phyloP scores from a whole-genome alignment of 139 green algal genomes.

The Auxenochlorella pyrenoidosa region DNA sequence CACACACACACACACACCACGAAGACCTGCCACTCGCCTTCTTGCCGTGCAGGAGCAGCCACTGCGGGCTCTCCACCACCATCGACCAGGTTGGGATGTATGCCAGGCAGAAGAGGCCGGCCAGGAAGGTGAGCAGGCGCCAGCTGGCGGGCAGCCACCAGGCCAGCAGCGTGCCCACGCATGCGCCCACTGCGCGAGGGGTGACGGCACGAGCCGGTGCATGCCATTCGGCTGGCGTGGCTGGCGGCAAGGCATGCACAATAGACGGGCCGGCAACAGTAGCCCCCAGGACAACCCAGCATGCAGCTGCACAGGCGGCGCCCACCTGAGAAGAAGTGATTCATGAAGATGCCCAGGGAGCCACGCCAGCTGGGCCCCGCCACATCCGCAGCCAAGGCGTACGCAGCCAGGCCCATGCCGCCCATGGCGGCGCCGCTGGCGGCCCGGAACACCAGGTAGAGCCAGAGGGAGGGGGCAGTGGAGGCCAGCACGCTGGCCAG shows the following conservation, averaged over 20 bases:
- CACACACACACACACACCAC: too few species aligned
- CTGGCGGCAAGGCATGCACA: too few species aligned
- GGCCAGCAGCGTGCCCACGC: conserved; percentile 53
- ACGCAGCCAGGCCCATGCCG: conserved; percentile 57
- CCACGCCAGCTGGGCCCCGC: conserved; percentile 63
- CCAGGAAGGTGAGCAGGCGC: conserved; percentile 53
- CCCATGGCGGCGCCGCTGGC: conserved; percentile 60
- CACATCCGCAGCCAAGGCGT: conserved; percentile 62
- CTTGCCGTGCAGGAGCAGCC: conserved; percentile 67
- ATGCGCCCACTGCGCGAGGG: conserved; percentile 41
- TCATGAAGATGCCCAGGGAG: conserved; percentile 42
- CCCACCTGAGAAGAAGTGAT: conserved; percentile 34
- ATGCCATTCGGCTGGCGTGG: not conserved
- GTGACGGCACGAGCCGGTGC: not conserved
- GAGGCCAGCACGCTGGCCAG: conserved; percentile 17
- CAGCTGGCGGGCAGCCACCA: conserved; percentile 56
- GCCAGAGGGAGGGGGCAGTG: conserved; percentile 51
- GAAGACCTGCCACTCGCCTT: conserved; percentile 35
- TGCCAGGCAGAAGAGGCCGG: conserved; percentile 38
- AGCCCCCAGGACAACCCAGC: too few species aligned
- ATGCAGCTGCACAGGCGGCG: too few species aligned
- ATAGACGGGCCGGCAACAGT: too few species aligned
- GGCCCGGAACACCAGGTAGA: conserved; percentile 57
- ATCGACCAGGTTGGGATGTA: conserved; percentile 42
- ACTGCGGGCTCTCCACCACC: conserved; percentile 65